Evolutionary conservation across 2,329 filamentous ascomycete species (phyloP).

Genomic region (Diaporthe destruens): DNA sequence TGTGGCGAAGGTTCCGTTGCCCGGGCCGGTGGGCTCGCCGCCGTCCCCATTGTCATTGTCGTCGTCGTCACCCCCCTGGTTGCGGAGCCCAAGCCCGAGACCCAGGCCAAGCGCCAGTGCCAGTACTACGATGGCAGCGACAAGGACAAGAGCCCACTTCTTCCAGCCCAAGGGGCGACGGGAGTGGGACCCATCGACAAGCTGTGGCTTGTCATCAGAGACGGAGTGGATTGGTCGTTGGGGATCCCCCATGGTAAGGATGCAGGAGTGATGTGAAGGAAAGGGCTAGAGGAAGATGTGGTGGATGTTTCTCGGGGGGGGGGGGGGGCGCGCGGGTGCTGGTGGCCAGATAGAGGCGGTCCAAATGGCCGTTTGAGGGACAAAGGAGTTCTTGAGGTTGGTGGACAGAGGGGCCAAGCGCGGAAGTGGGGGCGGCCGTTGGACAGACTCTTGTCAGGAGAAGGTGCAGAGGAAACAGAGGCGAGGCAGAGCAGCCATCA

Average conservation of each 20-base stretch:
- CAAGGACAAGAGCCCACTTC: conserved; percentile 27
- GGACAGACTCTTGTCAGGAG: neutral
- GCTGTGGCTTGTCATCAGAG: conserved; percentile 37
- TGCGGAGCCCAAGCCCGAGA: conserved; percentile 61
- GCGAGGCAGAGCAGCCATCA: conserved; percentile 16
- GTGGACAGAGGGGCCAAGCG: neutral
- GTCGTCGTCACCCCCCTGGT: conserved; percentile 41
- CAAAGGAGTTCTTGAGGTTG: neutral
- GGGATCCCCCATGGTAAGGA: conserved; percentile 11
- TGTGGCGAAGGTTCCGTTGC: conserved; percentile 45
- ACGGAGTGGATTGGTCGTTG: conserved; percentile 20
- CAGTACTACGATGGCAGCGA: conserved; percentile 49
- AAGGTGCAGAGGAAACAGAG: neutral
- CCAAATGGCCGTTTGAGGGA: neutral
- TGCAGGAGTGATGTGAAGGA: neutral
- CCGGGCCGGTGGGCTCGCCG: conserved; percentile 37
- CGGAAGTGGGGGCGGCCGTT: neutral
- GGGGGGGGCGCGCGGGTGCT: too few relatives aligned
- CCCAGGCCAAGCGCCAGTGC: conserved; percentile 68
- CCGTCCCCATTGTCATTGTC: conserved; percentile 29
- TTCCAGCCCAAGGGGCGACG: conserved; percentile 33
- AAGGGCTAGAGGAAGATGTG: neutral
- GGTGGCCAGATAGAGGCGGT: too few relatives aligned
- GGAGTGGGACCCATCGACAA: conserved; percentile 4
- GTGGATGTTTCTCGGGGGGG: neutral